These are phyloP conservation scores for Ustilago sp. DNA, from an alignment of 1,284 basidiomycete genomes.

Conservation along the genomic window DNA sequence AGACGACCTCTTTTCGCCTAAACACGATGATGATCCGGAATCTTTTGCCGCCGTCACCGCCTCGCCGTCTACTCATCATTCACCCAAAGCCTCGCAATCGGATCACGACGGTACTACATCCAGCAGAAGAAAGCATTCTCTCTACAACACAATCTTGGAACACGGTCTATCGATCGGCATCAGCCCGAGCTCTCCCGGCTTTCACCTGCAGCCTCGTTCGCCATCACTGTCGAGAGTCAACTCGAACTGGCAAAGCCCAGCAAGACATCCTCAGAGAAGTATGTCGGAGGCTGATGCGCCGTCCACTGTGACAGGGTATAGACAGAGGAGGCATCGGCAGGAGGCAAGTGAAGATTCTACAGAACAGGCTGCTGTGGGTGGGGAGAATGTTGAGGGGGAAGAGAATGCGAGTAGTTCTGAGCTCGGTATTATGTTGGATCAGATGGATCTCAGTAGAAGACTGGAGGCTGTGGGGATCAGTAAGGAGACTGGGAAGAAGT, in stretches of 20 bases:
- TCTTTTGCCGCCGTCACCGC: not conserved
- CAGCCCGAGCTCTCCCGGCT: slow-evolving; percentile 65
- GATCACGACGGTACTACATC: slow-evolving; percentile 6
- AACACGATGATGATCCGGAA: slow-evolving; percentile 17
- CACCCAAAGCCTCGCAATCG: slow-evolving; percentile 18
- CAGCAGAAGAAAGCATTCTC: slow-evolving; percentile 16
- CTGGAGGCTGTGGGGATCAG: slow-evolving; percentile 23
- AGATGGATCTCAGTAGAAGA: slow-evolving; percentile 28
- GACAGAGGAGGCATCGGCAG: slow-evolving; percentile 1
- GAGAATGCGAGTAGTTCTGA: slow-evolving; percentile 14
- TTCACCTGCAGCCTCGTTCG: slow-evolving; percentile 58
- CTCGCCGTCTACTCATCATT: slow-evolving; percentile 5
- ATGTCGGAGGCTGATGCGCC: slow-evolving; percentile 42
- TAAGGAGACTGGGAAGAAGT: slow-evolving; percentile 7
- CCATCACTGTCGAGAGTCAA: slow-evolving; percentile 22
- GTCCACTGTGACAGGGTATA: not conserved
- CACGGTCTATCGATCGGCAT: slow-evolving; percentile 66
- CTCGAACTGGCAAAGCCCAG: slow-evolving; percentile 20
- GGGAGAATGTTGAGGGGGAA: not conserved
- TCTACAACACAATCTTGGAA: slow-evolving; percentile 59
- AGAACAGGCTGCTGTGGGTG: not conserved
- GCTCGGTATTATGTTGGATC: slow-evolving; percentile 31
- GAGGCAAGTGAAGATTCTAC: slow-evolving; percentile 14
- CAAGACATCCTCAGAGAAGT: slow-evolving; percentile 24
- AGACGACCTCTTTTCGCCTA: slow-evolving; percentile 38